Base-by-base conservation (phyloP, 2,329 filamentous ascomycete genomes). In the Arthroderma sp. region DNA sequence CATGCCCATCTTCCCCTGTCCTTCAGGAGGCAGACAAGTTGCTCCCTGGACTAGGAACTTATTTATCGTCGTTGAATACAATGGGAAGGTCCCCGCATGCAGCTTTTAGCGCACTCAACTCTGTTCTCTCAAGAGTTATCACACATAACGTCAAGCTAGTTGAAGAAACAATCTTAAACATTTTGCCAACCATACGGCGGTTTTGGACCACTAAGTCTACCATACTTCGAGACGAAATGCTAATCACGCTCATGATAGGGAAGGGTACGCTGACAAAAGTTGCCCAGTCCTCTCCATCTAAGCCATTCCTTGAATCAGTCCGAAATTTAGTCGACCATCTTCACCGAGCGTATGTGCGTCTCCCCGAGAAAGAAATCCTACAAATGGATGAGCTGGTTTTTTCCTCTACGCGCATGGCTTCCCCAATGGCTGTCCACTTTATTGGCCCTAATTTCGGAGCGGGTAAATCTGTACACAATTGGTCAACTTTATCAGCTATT, bases 321-420 rank as follows among this genome's bases (percentile, higher is more conserved):
- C 76, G 82, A 50, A 74, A 75, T n/a, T 62, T 95, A 1, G 59
- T 80, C 31, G 80, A 87, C 38, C 70, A 74, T 3, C 64, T 98
- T n/a, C 82, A 81, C 68, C 66, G 67, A 6, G 89, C 95, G 55
- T 96, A 96, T 61, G 71, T 77, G 3, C 80, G 72, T 51, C 75
- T 86, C 48, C 71, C 78, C 32, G 78, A 83, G 40, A 77, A 78
- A 47, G 80, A 84, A 40, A 76, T 81, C 33, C 70, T 96, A 7
- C 82, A 86, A 51, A 65, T 93, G n/a, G 78, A 85, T 48, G 84
- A 95, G 54, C 59, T 95, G 28, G 66, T 71, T 0, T 83, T 84
- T 56, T 68, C 57, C 58, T 50, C 53, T 31, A 47, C 40, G 28
- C 42, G 39, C 31, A 50, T 44, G 38, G 46, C 47, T 6, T 40